Evolutionary conservation across 352 stramenopile genomes (phyloP), one percentile per base, ranked within the genome.

Genomic region (Phytopythium boreale): DNA sequence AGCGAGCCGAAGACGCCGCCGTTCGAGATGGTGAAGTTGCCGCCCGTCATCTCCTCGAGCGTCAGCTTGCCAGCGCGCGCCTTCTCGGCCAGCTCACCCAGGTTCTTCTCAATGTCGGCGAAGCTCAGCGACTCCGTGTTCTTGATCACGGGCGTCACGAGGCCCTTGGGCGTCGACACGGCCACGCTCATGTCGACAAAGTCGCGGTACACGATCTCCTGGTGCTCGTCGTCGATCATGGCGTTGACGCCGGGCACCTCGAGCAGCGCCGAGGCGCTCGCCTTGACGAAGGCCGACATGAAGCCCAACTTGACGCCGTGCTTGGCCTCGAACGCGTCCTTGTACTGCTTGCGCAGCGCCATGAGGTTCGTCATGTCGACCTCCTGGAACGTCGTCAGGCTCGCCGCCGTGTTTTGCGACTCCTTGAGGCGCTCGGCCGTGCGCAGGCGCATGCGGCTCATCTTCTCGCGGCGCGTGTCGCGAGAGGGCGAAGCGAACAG

Each of bases 1-100:
- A 99, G 79, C 36, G 93, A 98, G 62, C 97, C 98, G 74, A 99
- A 99, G 10, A 99, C 97, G 52, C 97, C 97, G 51, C 98, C 98
- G 76, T 99, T 99, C 47, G 93, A 98, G 77, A 99, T 99, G 44
- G 98, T 99, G 76, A 99, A 99, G 63, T 98, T 99, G 51, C 96
- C 97, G 56, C 95, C 96, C 7, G 88, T 85, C 96, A 99, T 98
- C 72, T 99, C 77, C 41, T 94, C 82, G 27, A 94, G 77, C 55
- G 86, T 91, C 59, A 92, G 69, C 63, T 90, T 91, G 46, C 82
- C 82, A 34, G 82, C 79, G 64, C 86, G 83, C 41, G 86, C 87
- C 53, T 82, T 80, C 26, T 82, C 75, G 2, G 88, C 97, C 63
- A 98, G 98, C 65, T 98, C 87, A 22, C 86, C 90, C 73, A 99